phyloP scores from a whole-genome alignment of 805 yeast genomes.

The Suhomyces vadensis region DNA sequence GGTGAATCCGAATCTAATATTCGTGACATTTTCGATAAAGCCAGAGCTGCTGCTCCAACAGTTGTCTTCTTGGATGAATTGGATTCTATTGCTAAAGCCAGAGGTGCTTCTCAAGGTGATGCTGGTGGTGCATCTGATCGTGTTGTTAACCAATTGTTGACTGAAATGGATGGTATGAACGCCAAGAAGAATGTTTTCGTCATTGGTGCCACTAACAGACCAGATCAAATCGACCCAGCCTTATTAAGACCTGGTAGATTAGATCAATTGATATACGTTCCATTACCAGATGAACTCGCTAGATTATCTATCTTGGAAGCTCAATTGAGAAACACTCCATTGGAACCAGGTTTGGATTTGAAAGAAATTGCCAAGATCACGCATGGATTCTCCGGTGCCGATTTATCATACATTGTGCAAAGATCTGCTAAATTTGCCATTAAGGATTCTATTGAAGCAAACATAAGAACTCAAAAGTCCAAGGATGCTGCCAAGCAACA shows the following conservation, averaged over 20 bases:
- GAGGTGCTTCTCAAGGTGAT: constrained; percentile 84
- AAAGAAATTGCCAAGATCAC: constrained; percentile 88
- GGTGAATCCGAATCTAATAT: constrained; percentile 98
- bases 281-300: constrained; percentile 94
- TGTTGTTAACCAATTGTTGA: constrained; percentile 91
- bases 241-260: constrained; percentile 98
- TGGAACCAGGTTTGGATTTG: constrained; percentile 94
- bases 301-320: constrained; percentile 92
- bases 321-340: constrained; percentile 96
- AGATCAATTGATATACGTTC: constrained; percentile 97
- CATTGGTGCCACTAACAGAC: constrained; percentile 99
- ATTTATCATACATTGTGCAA: constrained; percentile 93
- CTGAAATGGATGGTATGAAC: constrained; percentile 99
- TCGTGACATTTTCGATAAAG: constrained; percentile 96
- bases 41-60: constrained; percentile 99
- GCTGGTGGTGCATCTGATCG: constrained; percentile 97
- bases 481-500: constrained; percentile 46
- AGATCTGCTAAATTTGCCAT: constrained; percentile 99
- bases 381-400: constrained; percentile 99
- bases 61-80: constrained; percentile 98
- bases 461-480: constrained; percentile 32
- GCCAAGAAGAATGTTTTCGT: constrained; percentile 98
- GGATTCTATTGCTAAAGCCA: constrained; percentile 95
- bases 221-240: constrained; percentile 99
- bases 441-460: constrained; percentile 94